A percentile compares a stretch with the other conserved stretches of the same genome.
Conservation (phyloP, 257 asterid genomes). For the Leptodermis oblonga region DNA sequence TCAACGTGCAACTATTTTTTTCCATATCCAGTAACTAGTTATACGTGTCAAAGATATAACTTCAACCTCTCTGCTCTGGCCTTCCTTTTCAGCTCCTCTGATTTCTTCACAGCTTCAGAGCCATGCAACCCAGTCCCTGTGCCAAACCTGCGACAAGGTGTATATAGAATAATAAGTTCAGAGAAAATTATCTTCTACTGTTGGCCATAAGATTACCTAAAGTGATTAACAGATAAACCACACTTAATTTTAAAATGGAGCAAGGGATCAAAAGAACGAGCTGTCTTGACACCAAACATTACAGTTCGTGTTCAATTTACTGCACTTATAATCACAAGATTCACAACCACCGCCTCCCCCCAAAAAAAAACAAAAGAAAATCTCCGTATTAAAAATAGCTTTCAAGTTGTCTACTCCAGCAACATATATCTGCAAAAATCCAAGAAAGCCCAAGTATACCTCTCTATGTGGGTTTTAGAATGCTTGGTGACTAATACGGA, state of each 20-base stretch:
- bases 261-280: not conserved
- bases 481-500: not conserved
- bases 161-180: slow-evolving; percentile 7
- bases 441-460: not conserved
- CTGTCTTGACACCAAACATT: no score
- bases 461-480: not conserved
- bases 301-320: no score
- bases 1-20: not conserved
- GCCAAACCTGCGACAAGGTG: slow-evolving; percentile 62
- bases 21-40: not conserved
- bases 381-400: no score
- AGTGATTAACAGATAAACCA: not conserved
- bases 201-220: not conserved
- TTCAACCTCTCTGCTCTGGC: slow-evolving; percentile 94
- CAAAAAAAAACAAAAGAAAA: no score
- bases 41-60: not conserved
- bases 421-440: not conserved
- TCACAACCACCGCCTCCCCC: no score
- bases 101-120: slow-evolving; percentile 46
- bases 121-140: slow-evolving; percentile 39
- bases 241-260: not conserved
- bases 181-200: not conserved
- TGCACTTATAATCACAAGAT: no score
- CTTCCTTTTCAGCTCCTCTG: slow-evolving; percentile 82
- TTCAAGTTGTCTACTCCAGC: no score